phyloP scores from a whole-genome alignment of 2,329 filamentous ascomycete species.

The Beauveria australis region DNA sequence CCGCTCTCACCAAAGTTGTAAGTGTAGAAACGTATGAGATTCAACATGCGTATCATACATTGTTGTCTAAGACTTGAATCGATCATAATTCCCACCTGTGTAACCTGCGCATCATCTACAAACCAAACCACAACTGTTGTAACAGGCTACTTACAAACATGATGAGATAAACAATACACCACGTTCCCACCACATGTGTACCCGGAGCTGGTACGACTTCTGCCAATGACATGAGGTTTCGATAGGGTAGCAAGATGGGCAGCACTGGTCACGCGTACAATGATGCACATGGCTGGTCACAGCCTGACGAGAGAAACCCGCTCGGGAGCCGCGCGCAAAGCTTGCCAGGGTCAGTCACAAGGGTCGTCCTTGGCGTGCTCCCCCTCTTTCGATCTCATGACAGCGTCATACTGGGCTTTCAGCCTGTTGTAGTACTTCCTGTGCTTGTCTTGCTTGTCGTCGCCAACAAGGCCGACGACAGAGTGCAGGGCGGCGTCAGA shows the following conservation, averaged over 20 bases:
- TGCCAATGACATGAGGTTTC: not conserved
- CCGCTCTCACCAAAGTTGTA: constrained; percentile 3
- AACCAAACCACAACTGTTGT: too few relatives aligned
- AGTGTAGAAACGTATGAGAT: not conserved
- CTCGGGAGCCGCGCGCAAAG: not conserved
- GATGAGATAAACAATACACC: too few relatives aligned
- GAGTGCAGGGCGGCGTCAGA: not conserved
- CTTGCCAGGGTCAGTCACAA: not conserved
- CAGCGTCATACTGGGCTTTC: not conserved
- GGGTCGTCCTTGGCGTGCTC: not conserved
- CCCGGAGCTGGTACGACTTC: not conserved
- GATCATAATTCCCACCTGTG: too few relatives aligned
- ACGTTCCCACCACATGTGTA: too few relatives aligned
- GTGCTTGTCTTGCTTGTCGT: not conserved
- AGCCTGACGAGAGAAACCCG: not conserved
- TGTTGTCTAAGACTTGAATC: too few relatives aligned
- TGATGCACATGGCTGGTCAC: not conserved
- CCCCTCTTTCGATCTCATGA: not conserved
- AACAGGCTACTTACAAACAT: too few relatives aligned
- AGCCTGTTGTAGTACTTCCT: not conserved
- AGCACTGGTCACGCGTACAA: not conserved
- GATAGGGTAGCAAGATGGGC: not conserved
- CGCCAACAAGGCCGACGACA: not conserved
- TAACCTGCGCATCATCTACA: too few relatives aligned
- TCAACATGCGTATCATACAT: not conserved